A percentile compares a stretch with the other conserved stretches of the same genome.
These are phyloP conservation scores for Hymenoscyphus albidus DNA, from an alignment of 2,329 filamentous ascomycete species.

Conservation along the genomic window DNA sequence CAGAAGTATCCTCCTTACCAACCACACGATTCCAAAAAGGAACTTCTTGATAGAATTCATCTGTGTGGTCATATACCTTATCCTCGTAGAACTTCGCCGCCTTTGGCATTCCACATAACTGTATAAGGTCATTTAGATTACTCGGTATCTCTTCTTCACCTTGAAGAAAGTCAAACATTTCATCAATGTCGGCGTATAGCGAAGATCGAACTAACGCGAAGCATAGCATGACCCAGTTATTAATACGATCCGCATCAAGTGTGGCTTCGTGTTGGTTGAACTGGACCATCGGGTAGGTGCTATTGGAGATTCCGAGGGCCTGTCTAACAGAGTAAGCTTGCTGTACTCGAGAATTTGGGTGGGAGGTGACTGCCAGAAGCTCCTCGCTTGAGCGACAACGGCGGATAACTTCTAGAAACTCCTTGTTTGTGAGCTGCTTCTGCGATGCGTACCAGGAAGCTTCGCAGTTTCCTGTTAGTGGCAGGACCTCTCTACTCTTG, in stretches of 20 bases:
- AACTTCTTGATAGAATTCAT: background rate
- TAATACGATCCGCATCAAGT: background rate
- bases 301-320: background rate
- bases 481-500: background rate
- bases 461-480: background rate
- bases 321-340: background rate
- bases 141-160: background rate
- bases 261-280: background rate
- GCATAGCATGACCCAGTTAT: background rate
- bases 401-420: background rate
- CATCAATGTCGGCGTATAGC: background rate
- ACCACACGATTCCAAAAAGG: background rate
- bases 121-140: background rate
- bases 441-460: background rate
- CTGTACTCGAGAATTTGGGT: background rate
- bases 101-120: background rate
- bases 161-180: background rate
- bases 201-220: background rate
- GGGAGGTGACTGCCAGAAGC: background rate
- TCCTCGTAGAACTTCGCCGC: background rate
- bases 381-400: background rate
- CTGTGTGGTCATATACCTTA: background rate
- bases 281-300: background rate
- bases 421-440: background rate
- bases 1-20: background rate